Conservation (phyloP, 305 asterid species). For the Fraxinus nigra region DNA sequence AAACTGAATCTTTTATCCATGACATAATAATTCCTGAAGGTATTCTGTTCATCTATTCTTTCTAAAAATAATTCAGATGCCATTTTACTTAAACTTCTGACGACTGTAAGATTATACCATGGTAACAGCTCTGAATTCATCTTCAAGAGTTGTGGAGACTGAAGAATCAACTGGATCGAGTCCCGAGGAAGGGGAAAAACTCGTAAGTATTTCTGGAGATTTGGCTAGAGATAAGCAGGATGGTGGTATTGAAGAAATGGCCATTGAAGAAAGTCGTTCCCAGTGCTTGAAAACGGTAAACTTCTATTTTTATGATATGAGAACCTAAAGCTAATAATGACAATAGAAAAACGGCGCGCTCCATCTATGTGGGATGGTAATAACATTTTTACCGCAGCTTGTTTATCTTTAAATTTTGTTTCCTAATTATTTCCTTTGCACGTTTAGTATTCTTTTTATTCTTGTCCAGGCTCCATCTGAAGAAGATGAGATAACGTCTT, state of each 20-base stretch:
- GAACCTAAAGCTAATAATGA: neutral
- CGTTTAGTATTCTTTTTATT: slow-evolving; percentile 9
- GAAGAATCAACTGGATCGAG: slow-evolving; percentile 34
- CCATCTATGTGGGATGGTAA: neutral
- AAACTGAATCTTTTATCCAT: slow-evolving; percentile 25
- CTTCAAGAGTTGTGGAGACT: slow-evolving; percentile 32
- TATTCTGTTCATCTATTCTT: slow-evolving; percentile 23
- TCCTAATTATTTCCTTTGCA: slow-evolving; percentile 8
- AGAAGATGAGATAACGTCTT: slow-evolving; percentile 36
- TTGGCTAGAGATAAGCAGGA: slow-evolving; percentile 28
- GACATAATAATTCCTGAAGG: slow-evolving; percentile 41
- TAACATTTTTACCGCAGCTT: neutral
- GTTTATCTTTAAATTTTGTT: neutral
- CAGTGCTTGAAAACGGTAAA: slow-evolving; percentile 41
- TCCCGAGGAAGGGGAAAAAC: slow-evolving; percentile 38
- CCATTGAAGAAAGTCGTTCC: slow-evolving; percentile 33
- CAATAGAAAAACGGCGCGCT: neutral
- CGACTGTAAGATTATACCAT: neutral
- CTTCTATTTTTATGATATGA: slow-evolving; percentile 6
- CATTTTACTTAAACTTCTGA: slow-evolving; percentile 3
- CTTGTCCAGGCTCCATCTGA: slow-evolving; percentile 45
- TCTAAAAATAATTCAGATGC: neutral
- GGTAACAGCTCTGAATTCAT: slow-evolving; percentile 24
- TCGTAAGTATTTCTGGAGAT: slow-evolving; percentile 22
- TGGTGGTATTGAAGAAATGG: slow-evolving; percentile 35